Conservation (phyloP, 2,329 filamentous ascomycete genomes). For the Curvularia eragrostidis region DNA sequence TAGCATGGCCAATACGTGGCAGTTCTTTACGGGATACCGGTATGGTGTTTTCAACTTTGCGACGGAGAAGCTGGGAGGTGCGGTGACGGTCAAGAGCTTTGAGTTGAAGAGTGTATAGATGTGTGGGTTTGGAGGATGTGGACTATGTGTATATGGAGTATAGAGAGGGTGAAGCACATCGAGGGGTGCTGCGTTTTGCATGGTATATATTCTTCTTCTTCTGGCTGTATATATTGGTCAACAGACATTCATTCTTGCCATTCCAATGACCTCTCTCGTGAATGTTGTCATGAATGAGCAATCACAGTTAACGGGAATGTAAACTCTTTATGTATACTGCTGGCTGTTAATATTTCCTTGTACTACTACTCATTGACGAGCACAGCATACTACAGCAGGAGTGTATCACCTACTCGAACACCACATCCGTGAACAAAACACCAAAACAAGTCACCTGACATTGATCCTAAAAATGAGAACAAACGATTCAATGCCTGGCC, state of each 20-base stretch:
- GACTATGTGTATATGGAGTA: background rate
- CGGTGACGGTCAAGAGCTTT: conserved; percentile 35
- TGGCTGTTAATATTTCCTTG: too few species aligned
- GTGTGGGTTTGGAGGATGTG: background rate
- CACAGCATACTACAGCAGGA: too few species aligned
- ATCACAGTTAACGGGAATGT: background rate
- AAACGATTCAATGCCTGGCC: background rate
- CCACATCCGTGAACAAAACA: too few species aligned
- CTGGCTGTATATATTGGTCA: background rate
- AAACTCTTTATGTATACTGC: too few species aligned
- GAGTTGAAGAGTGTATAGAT: conserved; percentile 18
- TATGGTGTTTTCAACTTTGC: conserved; percentile 51
- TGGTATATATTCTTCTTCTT: background rate
- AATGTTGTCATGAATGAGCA: background rate
- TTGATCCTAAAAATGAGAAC: background rate
- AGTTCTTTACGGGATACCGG: conserved; percentile 51
- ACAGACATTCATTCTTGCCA: background rate
- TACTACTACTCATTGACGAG: too few species aligned
- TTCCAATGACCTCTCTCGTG: too few species aligned
- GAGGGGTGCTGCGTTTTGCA: background rate
- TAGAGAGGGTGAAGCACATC: too few species aligned
- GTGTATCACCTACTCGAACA: too few species aligned
- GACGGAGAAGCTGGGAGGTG: conserved; percentile 44
- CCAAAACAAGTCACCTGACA: too few species aligned
- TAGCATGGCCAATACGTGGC: conserved; percentile 45